These are phyloP conservation scores for Mitragyna speciosa DNA, from an alignment of 257 asterid species.

Conservation along the genomic window DNA sequence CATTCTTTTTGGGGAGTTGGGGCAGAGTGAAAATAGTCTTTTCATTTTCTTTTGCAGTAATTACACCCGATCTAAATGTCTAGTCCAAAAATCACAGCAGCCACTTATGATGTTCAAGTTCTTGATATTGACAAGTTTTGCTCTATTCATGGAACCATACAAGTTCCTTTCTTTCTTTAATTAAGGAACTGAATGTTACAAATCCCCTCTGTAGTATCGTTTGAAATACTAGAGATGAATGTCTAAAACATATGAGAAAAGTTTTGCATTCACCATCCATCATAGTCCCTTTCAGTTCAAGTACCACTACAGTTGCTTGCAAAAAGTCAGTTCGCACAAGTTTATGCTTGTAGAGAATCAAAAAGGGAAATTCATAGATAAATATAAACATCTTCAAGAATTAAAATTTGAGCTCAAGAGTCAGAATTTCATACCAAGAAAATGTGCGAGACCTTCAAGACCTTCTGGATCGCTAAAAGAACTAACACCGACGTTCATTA, in stretches of 20 bases:
- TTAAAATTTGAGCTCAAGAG: too few relatives aligned
- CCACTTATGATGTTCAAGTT: not conserved
- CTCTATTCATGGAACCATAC: too few relatives aligned
- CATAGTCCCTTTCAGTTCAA: not conserved
- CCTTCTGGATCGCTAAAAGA: conserved; percentile 91
- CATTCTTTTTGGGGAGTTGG: not conserved
- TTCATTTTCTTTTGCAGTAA: not conserved
- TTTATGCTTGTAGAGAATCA: not conserved
- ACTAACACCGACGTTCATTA: conserved; percentile 95
- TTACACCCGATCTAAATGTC: too few relatives aligned
- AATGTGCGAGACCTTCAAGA: conserved; percentile 98
- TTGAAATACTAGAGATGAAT: too few relatives aligned
- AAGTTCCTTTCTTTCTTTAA: too few relatives aligned
- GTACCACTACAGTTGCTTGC: not conserved
- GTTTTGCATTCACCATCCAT: not conserved
- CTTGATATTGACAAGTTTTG: not conserved
- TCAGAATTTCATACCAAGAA: conserved; percentile 84
- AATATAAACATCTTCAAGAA: not conserved
- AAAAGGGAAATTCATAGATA: not conserved
- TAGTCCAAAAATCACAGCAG: not conserved
- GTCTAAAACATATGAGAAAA: not conserved
- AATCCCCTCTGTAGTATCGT: too few relatives aligned
- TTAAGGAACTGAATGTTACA: too few relatives aligned
- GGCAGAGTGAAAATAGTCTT: not conserved
- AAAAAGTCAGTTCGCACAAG: not conserved